Conservation (phyloP, 805 yeast species). For the Zygoascus flipseniorum region DNA sequence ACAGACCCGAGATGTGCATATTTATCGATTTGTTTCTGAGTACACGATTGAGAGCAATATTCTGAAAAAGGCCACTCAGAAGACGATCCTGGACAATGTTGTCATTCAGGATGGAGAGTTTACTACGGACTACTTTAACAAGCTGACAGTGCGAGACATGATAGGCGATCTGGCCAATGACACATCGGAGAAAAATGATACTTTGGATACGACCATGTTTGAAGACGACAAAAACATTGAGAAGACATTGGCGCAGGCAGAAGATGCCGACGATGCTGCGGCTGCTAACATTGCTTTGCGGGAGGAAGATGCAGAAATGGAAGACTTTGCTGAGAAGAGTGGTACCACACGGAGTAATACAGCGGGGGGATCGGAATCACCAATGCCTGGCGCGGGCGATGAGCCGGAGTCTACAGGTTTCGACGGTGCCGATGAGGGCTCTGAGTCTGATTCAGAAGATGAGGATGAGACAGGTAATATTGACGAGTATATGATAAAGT, state of each 20-base stretch:
- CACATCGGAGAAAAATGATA: slow-evolving; percentile 23
- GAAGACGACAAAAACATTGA: slow-evolving; percentile 43
- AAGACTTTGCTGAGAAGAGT: slow-evolving; percentile 49
- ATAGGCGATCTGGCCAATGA: slow-evolving; percentile 50
- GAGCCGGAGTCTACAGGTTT: background rate
- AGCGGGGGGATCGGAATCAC: background rate
- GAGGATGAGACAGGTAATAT: slow-evolving; percentile 55
- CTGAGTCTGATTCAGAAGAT: slow-evolving; percentile 8
- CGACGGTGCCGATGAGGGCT: background rate
- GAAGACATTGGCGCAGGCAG: slow-evolving; percentile 78
- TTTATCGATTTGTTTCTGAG: slow-evolving; percentile 91
- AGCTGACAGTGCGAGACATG: slow-evolving; percentile 76
- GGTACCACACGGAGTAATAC: background rate
- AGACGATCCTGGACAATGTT: slow-evolving; percentile 85
- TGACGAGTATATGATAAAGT: slow-evolving; percentile 93
- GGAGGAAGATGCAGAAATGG: slow-evolving; percentile 76
- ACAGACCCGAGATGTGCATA: slow-evolving; percentile 95
- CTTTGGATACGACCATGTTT: background rate
- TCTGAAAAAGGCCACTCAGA: slow-evolving; percentile 87
- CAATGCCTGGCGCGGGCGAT: slow-evolving; percentile 1
- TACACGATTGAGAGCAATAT: slow-evolving; percentile 94
- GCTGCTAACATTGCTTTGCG: slow-evolving; percentile 88
- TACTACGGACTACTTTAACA: slow-evolving; percentile 91
- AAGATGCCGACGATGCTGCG: slow-evolving; percentile 66
- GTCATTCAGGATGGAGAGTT: slow-evolving; percentile 97